Evolutionary conservation across 2,329 filamentous ascomycete genomes (phyloP), one percentile per base, ranked within the genome.

Genomic region (Penicillium sp.): DNA sequence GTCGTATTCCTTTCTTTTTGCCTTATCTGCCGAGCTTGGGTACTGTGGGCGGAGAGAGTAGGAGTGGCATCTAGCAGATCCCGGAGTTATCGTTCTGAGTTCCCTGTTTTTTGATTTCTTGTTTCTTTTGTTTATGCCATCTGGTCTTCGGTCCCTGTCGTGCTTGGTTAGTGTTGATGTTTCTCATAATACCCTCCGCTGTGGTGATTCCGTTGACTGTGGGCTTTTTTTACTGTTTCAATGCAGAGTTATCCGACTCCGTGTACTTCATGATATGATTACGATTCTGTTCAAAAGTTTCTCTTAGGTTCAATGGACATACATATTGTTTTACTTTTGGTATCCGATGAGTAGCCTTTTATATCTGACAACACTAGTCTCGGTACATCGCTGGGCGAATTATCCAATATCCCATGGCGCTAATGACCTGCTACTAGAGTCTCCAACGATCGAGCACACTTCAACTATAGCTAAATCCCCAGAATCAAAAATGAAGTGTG

Each of bases 201-300:
- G 47, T 55, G 53, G 53, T 53, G 43, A 48, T 56, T 56, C 53
- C 53, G 53, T 56, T 52, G 53, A 52, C 53, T 45, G 18, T 51
- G 48, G 53, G 48, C 53, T 39, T 34, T 48, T 45, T 45, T 37
- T n/a, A n/a, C 29, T 51, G 26, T 38, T 50, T 26, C 43, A 40
- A 50, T 55, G 52, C 46, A 55, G 53, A 55, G 47, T 44, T 50
- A 45, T 20, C 47, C 9, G 22, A 38, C 47, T 56, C 32, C 39
- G 34, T 34, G 18, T 55, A 26, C 37, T 34, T 55, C 42, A 56
- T 56, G 53, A 56, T 56, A 52, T 40, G 48, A 56, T 56, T 52
- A 56, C 53, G 53, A 56, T 46, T 52, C 40, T 56, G 48, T 56
- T 56, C 53, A 56, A 56, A 56, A 56, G 53, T 56, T 55, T 55